phyloP scores from a whole-genome alignment of 768 basidiomycete species.

The Agaricus sinodeliciosus region DNA sequence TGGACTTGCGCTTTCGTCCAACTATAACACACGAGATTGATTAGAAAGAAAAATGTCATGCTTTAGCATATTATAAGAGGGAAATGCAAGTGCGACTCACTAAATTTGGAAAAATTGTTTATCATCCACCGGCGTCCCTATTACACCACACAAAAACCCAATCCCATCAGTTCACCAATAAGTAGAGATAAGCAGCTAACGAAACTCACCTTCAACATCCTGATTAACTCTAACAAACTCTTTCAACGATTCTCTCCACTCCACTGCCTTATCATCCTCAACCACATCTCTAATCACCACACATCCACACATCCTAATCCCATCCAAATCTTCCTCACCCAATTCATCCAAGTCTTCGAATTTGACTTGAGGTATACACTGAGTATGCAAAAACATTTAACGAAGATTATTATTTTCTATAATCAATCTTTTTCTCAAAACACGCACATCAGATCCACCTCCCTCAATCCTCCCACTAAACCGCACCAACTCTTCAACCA shows the following conservation, averaged over 20 bases:
- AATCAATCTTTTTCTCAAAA: not conserved
- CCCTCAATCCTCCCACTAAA: conserved; percentile 37
- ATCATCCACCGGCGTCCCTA: conserved; percentile 48
- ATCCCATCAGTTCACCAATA: too few species aligned
- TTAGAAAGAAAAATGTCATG: too few species aligned
- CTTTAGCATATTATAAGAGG: too few species aligned
- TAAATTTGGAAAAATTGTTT: conserved; percentile 74
- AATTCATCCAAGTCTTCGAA: conserved; percentile 48
- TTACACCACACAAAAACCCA: too few species aligned
- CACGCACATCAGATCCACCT: conserved; percentile 43
- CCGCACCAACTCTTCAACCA: conserved; percentile 43
- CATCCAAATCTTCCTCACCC: conserved; percentile 35
- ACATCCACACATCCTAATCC: conserved; percentile 48
- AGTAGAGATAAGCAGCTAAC: too few species aligned
- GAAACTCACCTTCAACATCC: conserved; percentile 35
- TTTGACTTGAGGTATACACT: conserved; percentile 60
- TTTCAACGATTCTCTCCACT: conserved; percentile 52
- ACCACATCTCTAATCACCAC: conserved; percentile 61
- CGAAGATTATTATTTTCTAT: not conserved
- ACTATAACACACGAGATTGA: not conserved
- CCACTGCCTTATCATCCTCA: conserved; percentile 43
- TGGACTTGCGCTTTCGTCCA: conserved; percentile 41
- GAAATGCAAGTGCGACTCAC: conserved; percentile 27
- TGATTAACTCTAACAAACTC: conserved; percentile 55
- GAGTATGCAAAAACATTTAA: not conserved